Evolutionary conservation across 2,329 filamentous ascomycete genomes (phyloP).

Genomic region (Fusarium brachygibbosum): DNA sequence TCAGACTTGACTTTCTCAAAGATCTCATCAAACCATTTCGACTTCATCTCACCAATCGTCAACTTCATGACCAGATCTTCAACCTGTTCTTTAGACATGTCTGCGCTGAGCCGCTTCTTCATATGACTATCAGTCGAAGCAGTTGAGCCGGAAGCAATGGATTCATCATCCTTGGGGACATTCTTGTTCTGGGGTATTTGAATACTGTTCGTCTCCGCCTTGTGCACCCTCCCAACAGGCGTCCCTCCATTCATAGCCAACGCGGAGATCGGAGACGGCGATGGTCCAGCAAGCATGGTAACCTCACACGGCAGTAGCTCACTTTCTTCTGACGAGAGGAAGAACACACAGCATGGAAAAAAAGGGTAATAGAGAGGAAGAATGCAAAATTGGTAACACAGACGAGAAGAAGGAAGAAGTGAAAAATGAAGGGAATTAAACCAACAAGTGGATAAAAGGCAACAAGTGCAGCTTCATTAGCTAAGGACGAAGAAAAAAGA

Average conservation of each 20-base stretch:
- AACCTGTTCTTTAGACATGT: constrained; percentile 48
- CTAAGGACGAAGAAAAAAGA: neutral
- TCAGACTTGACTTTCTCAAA: constrained; percentile 48
- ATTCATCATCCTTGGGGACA: constrained; percentile 23
- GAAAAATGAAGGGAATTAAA: neutral
- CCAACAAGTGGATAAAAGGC: constrained; percentile 8
- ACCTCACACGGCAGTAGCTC: constrained; percentile 20
- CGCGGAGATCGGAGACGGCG: constrained; percentile 26
- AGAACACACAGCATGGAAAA: constrained; percentile 10
- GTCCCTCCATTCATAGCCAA: constrained; percentile 20
- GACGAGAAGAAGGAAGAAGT: neutral
- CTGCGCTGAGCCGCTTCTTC: constrained; percentile 42
- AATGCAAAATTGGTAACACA: constrained; percentile 1
- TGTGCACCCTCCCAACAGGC: constrained; percentile 20
- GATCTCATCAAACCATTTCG: constrained; percentile 47
- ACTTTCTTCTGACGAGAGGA: constrained; percentile 15
- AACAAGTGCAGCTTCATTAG: constrained; percentile 7
- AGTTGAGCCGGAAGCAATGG: constrained; percentile 37
- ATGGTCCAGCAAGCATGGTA: constrained; percentile 34
- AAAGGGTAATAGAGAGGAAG: neutral
- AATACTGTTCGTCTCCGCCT: constrained; percentile 13
- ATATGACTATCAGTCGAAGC: constrained; percentile 29
- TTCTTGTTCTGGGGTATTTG: constrained; percentile 41
- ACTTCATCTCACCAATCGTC: constrained; percentile 48
- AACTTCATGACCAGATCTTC: constrained; percentile 44